phyloP scores from a whole-genome alignment of 164 flowering plant genomes.

The Liquidambar formosana region DNA sequence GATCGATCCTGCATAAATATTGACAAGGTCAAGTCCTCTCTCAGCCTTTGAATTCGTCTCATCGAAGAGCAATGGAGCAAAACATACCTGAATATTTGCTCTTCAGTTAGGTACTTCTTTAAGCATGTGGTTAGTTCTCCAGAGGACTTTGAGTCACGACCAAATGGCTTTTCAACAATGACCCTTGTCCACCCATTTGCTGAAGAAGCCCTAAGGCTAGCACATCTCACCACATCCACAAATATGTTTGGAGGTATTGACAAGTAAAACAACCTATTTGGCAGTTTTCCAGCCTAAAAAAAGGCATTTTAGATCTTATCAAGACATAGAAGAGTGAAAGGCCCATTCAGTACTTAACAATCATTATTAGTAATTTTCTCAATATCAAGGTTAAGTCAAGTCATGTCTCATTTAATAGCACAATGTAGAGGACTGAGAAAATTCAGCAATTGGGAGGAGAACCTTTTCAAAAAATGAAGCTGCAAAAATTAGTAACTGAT shows the following conservation, averaged over 20 bases:
- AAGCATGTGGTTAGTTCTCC: slow-evolving; percentile 64
- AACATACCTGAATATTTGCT: slow-evolving; percentile 81
- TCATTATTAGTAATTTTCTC: background rate
- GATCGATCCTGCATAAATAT: slow-evolving; percentile 70
- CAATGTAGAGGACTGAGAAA: no score
- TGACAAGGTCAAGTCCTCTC: background rate
- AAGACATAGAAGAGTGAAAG: background rate
- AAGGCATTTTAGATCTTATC: background rate
- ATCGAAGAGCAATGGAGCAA: background rate
- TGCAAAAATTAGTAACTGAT: no score
- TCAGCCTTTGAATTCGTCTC: no score
- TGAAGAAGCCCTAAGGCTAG: slow-evolving; percentile 68
- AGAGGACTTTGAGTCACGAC: slow-evolving; percentile 79
- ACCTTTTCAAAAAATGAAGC: no score
- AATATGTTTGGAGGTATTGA: slow-evolving; percentile 89
- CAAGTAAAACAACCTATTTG: slow-evolving; percentile 83
- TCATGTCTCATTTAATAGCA: no score
- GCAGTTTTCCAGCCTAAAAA: slow-evolving; percentile 54
- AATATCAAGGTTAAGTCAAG: no score
- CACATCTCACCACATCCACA: slow-evolving; percentile 78
- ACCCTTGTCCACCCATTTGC: slow-evolving; percentile 84
- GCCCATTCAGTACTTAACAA: background rate
- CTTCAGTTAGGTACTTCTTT: slow-evolving; percentile 73
- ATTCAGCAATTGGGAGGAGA: no score
- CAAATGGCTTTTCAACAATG: slow-evolving; percentile 94